phyloP scores from a whole-genome alignment of 2,329 filamentous ascomycete species.

The Dendryphion nanum region DNA sequence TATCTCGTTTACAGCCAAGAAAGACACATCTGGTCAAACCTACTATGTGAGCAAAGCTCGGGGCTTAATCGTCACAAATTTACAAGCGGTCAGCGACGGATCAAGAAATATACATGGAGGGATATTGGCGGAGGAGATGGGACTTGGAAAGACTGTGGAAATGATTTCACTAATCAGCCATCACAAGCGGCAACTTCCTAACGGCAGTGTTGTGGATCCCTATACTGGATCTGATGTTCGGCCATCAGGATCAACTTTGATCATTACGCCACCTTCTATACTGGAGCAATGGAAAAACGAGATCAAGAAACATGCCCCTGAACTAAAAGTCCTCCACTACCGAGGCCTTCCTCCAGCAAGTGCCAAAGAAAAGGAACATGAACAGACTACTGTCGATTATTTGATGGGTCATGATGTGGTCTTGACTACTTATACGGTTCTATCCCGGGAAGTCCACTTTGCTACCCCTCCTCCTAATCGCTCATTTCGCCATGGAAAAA shows the following conservation, averaged over 20 bases:
- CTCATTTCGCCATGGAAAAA: slow-evolving; percentile 62
- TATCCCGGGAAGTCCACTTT: slow-evolving; percentile 80
- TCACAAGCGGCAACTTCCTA: slow-evolving; percentile 47
- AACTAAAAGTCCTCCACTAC: slow-evolving; percentile 57
- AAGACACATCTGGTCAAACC: slow-evolving; percentile 47
- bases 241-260: slow-evolving; percentile 58
- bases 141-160: slow-evolving; percentile 77
- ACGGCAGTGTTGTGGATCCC: slow-evolving; percentile 32
- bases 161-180: slow-evolving; percentile 68
- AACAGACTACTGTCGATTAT: slow-evolving; percentile 45
- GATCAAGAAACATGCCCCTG: slow-evolving; percentile 56
- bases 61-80: slow-evolving; percentile 56
- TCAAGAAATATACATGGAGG: slow-evolving; percentile 53
- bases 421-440: slow-evolving; percentile 63
- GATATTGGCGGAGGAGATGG: slow-evolving; percentile 79
- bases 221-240: slow-evolving; percentile 47
- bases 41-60: slow-evolving; percentile 64
- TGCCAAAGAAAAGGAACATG: slow-evolving; percentile 29
- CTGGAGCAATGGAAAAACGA: slow-evolving; percentile 64
- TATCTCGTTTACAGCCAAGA: slow-evolving; percentile 45
- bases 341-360: slow-evolving; percentile 45
- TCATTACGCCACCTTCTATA: slow-evolving; percentile 62
- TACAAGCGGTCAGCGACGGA: slow-evolving; percentile 43
- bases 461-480: slow-evolving; percentile 69
- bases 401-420: slow-evolving; percentile 57